These are phyloP conservation scores for carrot (Daucus carota) DNA, from an alignment of 129 eudicot genomes.

Conservation along the genomic window DNA sequence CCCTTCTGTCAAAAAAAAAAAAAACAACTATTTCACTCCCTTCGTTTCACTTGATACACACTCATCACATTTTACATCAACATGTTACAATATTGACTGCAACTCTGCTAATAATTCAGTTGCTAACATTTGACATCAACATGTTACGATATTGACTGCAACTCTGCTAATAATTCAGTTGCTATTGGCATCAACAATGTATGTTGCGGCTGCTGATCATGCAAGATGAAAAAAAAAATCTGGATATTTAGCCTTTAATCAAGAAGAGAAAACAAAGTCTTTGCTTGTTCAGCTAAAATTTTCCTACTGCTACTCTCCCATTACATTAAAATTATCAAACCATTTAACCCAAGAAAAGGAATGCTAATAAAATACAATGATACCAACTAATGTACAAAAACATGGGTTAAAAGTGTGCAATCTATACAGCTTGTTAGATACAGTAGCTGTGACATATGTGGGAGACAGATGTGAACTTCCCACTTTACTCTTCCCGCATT, in stretches of 20 bases:
- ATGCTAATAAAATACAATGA: background rate
- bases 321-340: background rate
- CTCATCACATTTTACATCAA: too few species aligned
- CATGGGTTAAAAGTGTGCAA: background rate
- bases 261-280: background rate
- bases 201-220: too few species aligned
- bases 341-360: background rate
- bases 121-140: too few species aligned
- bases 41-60: too few species aligned
- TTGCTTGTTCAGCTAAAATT: background rate
- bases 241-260: background rate
- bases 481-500: background rate
- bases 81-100: too few species aligned
- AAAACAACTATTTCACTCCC: too few species aligned
- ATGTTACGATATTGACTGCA: background rate
- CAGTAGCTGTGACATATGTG: background rate
- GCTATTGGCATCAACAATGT: too few species aligned
- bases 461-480: background rate
- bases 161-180: background rate
- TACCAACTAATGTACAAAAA: background rate
- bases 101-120: too few species aligned
- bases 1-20: too few species aligned
- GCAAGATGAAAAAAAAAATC: too few species aligned
- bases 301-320: background rate
- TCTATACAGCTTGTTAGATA: slow-evolving; percentile 4